phyloP scores from a whole-genome alignment of 1,139 yeast genomes.

The Hansenula anomala region DNA sequence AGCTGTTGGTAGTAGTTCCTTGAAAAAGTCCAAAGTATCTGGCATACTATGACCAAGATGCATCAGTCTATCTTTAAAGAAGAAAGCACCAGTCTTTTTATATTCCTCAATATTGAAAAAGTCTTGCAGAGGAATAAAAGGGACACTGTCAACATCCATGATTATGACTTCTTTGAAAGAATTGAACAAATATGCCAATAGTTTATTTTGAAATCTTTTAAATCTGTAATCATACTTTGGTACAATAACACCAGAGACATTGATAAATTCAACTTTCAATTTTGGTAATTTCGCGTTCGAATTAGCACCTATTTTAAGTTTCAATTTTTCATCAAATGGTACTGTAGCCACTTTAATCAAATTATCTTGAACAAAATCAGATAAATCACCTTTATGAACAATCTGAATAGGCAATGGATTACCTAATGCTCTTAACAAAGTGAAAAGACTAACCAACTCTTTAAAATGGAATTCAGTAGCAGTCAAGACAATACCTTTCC shows the following conservation, averaged over 20 bases:
- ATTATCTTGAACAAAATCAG: constrained; percentile 23
- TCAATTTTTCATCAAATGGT: too few relatives aligned
- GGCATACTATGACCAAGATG: constrained; percentile 18
- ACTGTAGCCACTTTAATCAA: constrained; percentile 21
- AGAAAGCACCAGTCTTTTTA: constrained; percentile 26
- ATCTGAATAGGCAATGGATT: constrained; percentile 36
- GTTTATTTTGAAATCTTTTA: constrained; percentile 40
- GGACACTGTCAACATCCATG: constrained; percentile 52
- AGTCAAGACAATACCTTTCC: constrained; percentile 36
- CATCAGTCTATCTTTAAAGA: constrained; percentile 33
- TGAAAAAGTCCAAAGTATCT: constrained; percentile 29
- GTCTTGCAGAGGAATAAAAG: constrained; percentile 30
- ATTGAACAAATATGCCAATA: constrained; percentile 42
- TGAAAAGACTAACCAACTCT: constrained; percentile 30
- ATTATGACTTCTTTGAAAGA: constrained; percentile 45
- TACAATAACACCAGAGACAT: constrained; percentile 28
- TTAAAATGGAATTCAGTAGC: constrained; percentile 32
- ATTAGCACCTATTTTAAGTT: constrained; percentile 2
- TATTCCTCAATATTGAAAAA: constrained; percentile 27
- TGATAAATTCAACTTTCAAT: constrained; percentile 45
- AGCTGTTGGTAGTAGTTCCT: constrained; percentile 36
- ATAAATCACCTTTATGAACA: constrained; percentile 27
- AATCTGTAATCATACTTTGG: constrained; percentile 27
- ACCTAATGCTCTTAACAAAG: constrained; percentile 32
- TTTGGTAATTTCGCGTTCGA: constrained; percentile 31